Percentiles rank a stretch among this genome's conserved stretches.
These are phyloP conservation scores for Gossypium lobatum DNA, from an alignment of 441 rosid genomes.

Conservation along the genomic window DNA sequence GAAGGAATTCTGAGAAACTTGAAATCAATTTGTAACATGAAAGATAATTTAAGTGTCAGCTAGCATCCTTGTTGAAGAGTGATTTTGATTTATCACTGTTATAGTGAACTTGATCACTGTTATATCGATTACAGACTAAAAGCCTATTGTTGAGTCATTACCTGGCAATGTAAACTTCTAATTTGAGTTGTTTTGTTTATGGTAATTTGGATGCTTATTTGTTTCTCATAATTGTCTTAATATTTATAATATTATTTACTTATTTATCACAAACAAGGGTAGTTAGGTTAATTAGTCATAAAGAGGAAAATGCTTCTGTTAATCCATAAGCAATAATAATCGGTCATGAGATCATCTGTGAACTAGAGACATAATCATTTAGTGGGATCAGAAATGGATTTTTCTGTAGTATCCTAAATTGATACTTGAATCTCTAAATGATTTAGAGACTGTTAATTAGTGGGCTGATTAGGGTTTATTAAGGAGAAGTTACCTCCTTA, in stretches of 20 bases:
- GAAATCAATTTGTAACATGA: background rate
- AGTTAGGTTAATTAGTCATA: too few relatives aligned
- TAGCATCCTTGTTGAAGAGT: background rate
- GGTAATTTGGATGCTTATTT: too few relatives aligned
- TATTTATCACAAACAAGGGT: too few relatives aligned
- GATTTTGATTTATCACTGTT: slow-evolving; percentile 1
- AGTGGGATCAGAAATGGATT: background rate
- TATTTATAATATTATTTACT: too few relatives aligned
- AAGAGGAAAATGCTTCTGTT: background rate
- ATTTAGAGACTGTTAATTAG: background rate
- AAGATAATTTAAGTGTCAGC: background rate
- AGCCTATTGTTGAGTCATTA: slow-evolving; percentile 1
- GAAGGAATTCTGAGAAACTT: background rate
- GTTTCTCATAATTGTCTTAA: too few relatives aligned
- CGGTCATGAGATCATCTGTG: background rate
- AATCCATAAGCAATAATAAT: background rate
- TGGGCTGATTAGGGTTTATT: background rate
- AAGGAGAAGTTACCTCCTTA: background rate
- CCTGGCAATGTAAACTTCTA: too few relatives aligned
- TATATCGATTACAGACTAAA: background rate
- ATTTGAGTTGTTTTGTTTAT: too few relatives aligned
- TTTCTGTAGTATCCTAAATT: background rate
- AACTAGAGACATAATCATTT: background rate
- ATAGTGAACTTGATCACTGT: background rate
- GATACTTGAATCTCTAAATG: background rate